Percentiles rank a stretch among this genome's conserved stretches.
phyloP scores from a whole-genome alignment of 306 rosid species.

The Mucuna pruriens region DNA sequence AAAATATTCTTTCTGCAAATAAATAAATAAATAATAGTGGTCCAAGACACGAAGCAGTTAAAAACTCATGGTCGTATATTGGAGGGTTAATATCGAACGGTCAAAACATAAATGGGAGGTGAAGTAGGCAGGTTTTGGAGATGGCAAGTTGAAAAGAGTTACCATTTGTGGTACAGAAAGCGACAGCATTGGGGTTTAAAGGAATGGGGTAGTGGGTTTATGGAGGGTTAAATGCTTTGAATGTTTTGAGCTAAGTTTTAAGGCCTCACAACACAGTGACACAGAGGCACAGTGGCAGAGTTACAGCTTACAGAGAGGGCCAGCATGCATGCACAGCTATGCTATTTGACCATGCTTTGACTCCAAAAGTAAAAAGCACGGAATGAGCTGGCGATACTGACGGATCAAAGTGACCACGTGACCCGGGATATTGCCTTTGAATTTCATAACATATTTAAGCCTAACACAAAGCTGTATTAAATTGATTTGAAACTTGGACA shows the following conservation, averaged over 20 bases:
- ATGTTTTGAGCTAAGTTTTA: constrained; percentile 42
- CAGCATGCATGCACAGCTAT: constrained; percentile 51
- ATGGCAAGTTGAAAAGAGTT: constrained; percentile 35
- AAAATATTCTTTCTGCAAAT: background rate
- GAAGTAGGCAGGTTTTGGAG: constrained; percentile 31
- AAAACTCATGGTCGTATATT: background rate
- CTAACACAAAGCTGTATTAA: background rate
- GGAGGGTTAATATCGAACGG: constrained; percentile 6
- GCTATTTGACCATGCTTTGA: constrained; percentile 68
- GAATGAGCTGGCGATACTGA: constrained; percentile 75
- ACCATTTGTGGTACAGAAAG: constrained; percentile 53
- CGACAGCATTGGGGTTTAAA: constrained; percentile 46
- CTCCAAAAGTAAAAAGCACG: constrained; percentile 45
- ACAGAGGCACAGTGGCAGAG: constrained; percentile 44
- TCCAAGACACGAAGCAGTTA: constrained; percentile 6
- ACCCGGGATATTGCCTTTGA: constrained; percentile 22
- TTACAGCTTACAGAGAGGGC: constrained; percentile 53
- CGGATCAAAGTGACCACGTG: constrained; percentile 69
- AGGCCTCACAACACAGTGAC: constrained; percentile 35
- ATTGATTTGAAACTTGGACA: constrained; percentile 1
- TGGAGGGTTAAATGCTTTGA: constrained; percentile 43
- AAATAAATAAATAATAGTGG: background rate
- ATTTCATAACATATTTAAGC: background rate
- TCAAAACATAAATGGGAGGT: constrained; percentile 35
- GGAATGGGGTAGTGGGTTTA: constrained; percentile 32